A percentile compares a stretch with the other conserved stretches of the same genome.
Evolutionary conservation across 2,329 filamentous ascomycete species (phyloP).

Genomic region (Fusarium subglutinans): DNA sequence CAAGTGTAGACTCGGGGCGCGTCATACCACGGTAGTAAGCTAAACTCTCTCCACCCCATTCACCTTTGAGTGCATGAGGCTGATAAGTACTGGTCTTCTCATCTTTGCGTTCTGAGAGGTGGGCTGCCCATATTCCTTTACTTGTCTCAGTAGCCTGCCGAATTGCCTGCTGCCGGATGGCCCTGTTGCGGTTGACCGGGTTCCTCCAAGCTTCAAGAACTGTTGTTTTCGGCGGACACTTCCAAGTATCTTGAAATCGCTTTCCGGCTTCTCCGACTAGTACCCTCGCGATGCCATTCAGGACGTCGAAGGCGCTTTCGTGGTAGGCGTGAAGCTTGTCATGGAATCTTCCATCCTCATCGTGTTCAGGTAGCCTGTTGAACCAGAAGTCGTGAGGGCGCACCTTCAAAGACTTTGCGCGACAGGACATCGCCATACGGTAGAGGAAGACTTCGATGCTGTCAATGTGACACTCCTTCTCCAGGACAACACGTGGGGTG

Average conservation of each 20-base stretch:
- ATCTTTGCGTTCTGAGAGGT: background rate
- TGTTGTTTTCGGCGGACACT: background rate
- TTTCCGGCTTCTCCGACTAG: background rate
- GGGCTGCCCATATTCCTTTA: background rate
- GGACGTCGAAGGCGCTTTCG: background rate
- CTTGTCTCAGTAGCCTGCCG: background rate
- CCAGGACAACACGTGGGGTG: background rate
- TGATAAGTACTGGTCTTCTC: background rate
- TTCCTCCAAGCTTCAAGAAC: background rate
- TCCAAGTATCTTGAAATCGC: background rate
- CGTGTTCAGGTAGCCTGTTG: background rate
- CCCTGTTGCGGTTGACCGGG: background rate
- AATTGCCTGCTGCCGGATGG: background rate
- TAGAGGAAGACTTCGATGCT: background rate
- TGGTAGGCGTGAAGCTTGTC: background rate
- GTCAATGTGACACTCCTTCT: slow-evolving; percentile 15
- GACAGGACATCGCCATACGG: background rate
- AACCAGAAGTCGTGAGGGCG: background rate
- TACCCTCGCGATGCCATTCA: background rate
- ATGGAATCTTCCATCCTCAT: background rate
- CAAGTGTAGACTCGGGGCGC: background rate
- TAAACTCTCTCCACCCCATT: background rate
- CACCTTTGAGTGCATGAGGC: background rate
- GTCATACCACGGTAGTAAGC: background rate
- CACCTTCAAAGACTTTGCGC: background rate